phyloP scores from a whole-genome alignment of 768 basidiomycete genomes.

The Boletus eberwhitei region DNA sequence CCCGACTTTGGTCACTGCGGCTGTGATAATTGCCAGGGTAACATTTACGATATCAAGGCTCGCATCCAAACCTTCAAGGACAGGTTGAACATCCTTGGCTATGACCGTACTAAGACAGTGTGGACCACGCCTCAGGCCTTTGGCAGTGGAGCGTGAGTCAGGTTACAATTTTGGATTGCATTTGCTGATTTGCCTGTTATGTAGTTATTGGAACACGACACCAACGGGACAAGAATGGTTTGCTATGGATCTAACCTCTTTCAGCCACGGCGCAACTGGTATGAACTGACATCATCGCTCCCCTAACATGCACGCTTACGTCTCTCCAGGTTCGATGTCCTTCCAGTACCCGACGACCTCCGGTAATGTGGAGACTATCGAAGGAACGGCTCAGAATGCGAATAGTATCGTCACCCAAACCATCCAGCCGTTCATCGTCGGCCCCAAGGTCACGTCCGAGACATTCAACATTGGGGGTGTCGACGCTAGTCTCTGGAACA shows the following conservation, averaged over 20 bases:
- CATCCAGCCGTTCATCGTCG: conserved; percentile 24
- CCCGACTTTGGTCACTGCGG: conserved; percentile 71
- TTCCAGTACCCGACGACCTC: conserved; percentile 27
- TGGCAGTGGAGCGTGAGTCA: conserved; percentile 44
- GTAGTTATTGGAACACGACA: conserved; percentile 30
- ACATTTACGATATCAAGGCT: conserved; percentile 58
- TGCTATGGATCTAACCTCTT: conserved; percentile 22
- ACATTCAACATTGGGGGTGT: conserved; percentile 18
- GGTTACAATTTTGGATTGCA: neutral
- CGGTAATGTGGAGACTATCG: conserved; percentile 22
- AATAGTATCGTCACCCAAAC: neutral
- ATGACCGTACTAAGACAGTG: conserved; percentile 61
- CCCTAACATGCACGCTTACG: neutral
- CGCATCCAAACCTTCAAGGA: conserved; percentile 65
- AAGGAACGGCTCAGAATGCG: conserved; percentile 12
- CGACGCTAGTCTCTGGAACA: conserved; percentile 23
- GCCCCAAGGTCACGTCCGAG: conserved; percentile 2
- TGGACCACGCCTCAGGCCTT: conserved; percentile 82
- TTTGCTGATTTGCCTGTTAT: neutral
- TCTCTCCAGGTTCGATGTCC: conserved; percentile 24
- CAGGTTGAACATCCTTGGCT: conserved; percentile 57
- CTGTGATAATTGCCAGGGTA: conserved; percentile 63
- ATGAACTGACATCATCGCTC: neutral
- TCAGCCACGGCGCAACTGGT: conserved; percentile 29
- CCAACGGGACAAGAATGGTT: conserved; percentile 29